Evolutionary conservation across 2,329 filamentous ascomycete species (phyloP).

Genomic region (Dactylellina haptotyla): DNA sequence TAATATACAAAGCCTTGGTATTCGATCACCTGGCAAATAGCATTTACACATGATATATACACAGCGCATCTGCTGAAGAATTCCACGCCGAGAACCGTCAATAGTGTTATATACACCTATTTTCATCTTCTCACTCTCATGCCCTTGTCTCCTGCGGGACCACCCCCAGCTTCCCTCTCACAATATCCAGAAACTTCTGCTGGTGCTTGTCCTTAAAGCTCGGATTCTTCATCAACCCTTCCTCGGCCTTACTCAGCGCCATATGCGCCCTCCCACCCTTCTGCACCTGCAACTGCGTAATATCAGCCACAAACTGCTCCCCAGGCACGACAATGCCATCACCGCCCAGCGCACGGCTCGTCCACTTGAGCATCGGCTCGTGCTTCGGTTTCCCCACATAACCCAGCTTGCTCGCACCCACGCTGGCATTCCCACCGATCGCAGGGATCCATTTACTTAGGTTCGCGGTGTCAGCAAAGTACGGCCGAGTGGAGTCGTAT

Average conservation of each 20-base stretch:
- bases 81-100: not conserved
- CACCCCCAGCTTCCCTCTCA: conserved; percentile 29
- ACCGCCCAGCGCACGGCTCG: conserved; percentile 17
- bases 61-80: not conserved
- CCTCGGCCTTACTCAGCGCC: conserved; percentile 35
- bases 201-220: conserved; percentile 35
- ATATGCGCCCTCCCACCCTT: conserved; percentile 1
- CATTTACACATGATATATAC: conserved; percentile 12
- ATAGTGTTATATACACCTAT: conserved; percentile 6
- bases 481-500: conserved; percentile 34
- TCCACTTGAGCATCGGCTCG: conserved; percentile 42
- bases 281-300: not conserved
- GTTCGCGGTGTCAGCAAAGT: conserved; percentile 25
- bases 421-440: conserved; percentile 5
- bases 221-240: conserved; percentile 40
- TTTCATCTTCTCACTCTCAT: not conserved
- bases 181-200: conserved; percentile 32
- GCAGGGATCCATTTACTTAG: conserved; percentile 33
- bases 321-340: conserved; percentile 44
- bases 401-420: conserved; percentile 27
- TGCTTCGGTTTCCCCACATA: conserved; percentile 40
- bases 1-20: conserved; percentile 8
- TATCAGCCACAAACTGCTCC: conserved; percentile 6
- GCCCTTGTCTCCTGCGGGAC: conserved; percentile 3
- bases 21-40: not conserved